Conservation (phyloP, 441 rosid species). For the Gossypium davidsonii region DNA sequence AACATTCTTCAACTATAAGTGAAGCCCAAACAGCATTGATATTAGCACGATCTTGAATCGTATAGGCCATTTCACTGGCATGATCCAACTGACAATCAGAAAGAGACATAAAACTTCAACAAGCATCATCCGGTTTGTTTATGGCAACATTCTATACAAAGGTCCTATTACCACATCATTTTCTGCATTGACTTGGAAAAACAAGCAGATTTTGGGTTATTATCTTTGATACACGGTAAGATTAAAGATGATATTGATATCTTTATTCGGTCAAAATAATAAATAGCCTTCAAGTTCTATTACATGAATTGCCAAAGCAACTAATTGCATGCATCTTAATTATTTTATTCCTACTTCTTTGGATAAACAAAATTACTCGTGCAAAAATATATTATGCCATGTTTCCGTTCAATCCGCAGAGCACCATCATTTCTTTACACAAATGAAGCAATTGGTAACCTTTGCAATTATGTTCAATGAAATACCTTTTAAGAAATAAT, state of each 20-base stretch:
- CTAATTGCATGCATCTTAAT: not conserved
- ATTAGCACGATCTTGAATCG: slow-evolving; percentile 44
- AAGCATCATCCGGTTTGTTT: slow-evolving; percentile 17
- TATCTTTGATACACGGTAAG: slow-evolving; percentile 11
- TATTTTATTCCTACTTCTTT: not conserved
- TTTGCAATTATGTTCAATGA: not conserved
- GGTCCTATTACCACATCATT: not conserved
- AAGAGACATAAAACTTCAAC: slow-evolving; percentile 21
- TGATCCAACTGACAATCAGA: slow-evolving; percentile 54
- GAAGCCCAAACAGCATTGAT: slow-evolving; percentile 91
- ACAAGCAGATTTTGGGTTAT: slow-evolving; percentile 4
- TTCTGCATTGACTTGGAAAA: not conserved
- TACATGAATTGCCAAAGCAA: slow-evolving; percentile 11
- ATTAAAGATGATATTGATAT: not conserved
- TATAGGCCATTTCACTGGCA: slow-evolving; percentile 35
- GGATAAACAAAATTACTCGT: not conserved
- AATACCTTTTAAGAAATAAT: not conserved
- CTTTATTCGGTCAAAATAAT: slow-evolving; percentile 3
- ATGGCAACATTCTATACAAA: slow-evolving; percentile 6
- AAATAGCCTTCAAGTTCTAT: slow-evolving; percentile 3
- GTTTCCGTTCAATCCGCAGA: not conserved
- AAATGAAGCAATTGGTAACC: slow-evolving; percentile 7
- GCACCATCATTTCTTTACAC: not conserved
- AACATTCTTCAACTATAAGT: slow-evolving; percentile 83
- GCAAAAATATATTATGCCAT: not conserved